Evolutionary conservation across 2,329 filamentous ascomycete genomes (phyloP).

Genomic region (Phialemoniopsis sp.): DNA sequence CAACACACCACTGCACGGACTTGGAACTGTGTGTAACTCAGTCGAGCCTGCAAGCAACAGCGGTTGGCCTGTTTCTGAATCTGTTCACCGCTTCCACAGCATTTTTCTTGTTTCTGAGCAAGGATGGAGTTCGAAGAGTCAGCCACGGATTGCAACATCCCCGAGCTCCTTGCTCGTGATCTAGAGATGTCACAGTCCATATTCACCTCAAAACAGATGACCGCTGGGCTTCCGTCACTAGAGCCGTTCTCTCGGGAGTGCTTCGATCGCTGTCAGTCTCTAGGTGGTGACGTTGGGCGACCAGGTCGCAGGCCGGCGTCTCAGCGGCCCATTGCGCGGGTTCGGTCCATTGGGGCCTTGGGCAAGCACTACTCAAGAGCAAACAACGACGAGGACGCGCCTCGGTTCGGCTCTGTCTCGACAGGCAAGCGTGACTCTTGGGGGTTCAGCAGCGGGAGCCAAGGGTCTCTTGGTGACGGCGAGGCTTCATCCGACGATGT

Average conservation of each 20-base stretch:
- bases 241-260: neutral
- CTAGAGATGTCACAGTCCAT: slow-evolving; percentile 42
- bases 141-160: slow-evolving; percentile 39
- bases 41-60: too few relatives aligned
- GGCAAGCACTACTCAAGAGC: neutral
- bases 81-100: too few relatives aligned
- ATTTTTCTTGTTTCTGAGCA: too few relatives aligned
- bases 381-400: slow-evolving; percentile 1
- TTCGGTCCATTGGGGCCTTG: too few relatives aligned
- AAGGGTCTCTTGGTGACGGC: slow-evolving; percentile 6
- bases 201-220: slow-evolving; percentile 48
- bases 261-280: neutral
- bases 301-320: too few relatives aligned
- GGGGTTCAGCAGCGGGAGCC: too few relatives aligned
- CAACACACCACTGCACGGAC: too few relatives aligned
- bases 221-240: slow-evolving; percentile 26
- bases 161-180: slow-evolving; percentile 52
- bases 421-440: too few relatives aligned
- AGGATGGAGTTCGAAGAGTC: slow-evolving; percentile 4
- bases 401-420: neutral
- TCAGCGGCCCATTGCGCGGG: too few relatives aligned
- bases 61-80: too few relatives aligned
- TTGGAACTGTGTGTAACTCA: too few relatives aligned
- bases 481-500: slow-evolving; percentile 12
- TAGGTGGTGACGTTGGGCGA: neutral